A percentile compares a stretch with the other conserved stretches of the same genome.
Evolutionary conservation across 2,329 filamentous ascomycete species (phyloP).

Genomic region (Cladosporium sp.): DNA sequence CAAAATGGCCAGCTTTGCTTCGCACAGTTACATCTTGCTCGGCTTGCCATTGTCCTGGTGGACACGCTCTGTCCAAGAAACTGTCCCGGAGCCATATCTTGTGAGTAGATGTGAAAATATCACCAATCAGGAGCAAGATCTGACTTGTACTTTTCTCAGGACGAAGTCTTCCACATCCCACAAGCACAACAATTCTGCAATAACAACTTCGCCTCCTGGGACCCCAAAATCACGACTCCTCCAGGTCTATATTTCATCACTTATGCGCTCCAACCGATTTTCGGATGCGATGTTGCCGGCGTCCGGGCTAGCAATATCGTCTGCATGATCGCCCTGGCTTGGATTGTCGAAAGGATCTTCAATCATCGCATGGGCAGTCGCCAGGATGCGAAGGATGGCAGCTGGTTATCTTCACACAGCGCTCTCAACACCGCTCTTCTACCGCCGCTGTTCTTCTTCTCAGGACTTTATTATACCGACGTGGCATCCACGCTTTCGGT

Average conservation of each 20-base stretch:
- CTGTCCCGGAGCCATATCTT: conserved; percentile 56
- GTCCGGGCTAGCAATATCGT: conserved; percentile 7
- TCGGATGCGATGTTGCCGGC: conserved; percentile 15
- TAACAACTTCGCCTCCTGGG: conserved; percentile 72
- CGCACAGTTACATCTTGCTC: conserved; percentile 8
- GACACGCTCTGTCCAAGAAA: conserved; percentile 38
- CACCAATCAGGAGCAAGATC: conserved; percentile 19
- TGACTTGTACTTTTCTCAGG: conserved; percentile 46
- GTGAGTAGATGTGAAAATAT: conserved; percentile 34
- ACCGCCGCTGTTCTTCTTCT: conserved; percentile 93
- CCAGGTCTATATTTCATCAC: conserved; percentile 61
- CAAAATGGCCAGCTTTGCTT: conserved; percentile 1
- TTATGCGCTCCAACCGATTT: conserved; percentile 39
- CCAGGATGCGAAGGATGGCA: conserved; percentile 15
- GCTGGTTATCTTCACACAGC: conserved; percentile 44
- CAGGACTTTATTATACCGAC: conserved; percentile 91
- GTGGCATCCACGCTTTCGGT: conserved; percentile 75
- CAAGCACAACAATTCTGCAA: conserved; percentile 85
- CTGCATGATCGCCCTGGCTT: conserved; percentile 34
- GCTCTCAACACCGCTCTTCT: conserved; percentile 80
- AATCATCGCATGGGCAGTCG: conserved; percentile 15
- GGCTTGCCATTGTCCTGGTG: conserved; percentile 18
- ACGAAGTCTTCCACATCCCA: conserved; percentile 83
- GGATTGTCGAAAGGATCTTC: conserved; percentile 15
- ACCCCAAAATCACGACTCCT: conserved; percentile 95